Percentiles rank a stretch among this genome's conserved stretches.
Conservation (phyloP, 352 stramenopile species). For the Thraustochytrium striatum region DNA sequence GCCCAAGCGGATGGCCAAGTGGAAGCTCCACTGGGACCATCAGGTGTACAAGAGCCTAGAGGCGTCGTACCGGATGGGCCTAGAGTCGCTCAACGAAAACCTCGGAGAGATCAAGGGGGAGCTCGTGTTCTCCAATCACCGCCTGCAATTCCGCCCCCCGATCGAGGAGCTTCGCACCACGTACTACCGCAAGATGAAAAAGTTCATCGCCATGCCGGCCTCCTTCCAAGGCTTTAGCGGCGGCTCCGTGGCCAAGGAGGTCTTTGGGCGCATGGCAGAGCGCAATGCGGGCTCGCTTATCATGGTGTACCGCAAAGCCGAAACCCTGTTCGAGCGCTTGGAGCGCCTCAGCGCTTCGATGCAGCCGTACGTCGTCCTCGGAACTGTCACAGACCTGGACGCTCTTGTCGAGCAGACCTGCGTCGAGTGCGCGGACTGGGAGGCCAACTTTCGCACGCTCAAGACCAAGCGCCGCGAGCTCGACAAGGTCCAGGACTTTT, state of each 20-base stretch:
- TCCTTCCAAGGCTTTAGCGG: conserved; percentile 73
- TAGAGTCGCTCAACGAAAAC: conserved; percentile 89
- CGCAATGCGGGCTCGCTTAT: conserved; percentile 75
- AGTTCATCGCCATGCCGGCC: conserved; percentile 82
- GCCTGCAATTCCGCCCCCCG: conserved; percentile 77
- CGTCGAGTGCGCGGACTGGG: conserved; percentile 69
- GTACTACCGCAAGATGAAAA: conserved; percentile 91
- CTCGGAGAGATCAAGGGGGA: conserved; percentile 68
- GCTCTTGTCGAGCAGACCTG: conserved; percentile 70
- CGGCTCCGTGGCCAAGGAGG: conserved; percentile 49
- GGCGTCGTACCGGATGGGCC: conserved; percentile 81
- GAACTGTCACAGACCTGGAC: conserved; percentile 64
- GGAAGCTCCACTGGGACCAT: conserved; percentile 86
- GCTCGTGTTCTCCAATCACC: conserved; percentile 30
- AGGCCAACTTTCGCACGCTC: conserved; percentile 81
- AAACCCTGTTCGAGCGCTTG: conserved; percentile 77
- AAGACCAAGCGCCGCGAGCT: conserved; percentile 81
- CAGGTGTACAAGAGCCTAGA: conserved; percentile 92
- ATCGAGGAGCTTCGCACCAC: conserved; percentile 83
- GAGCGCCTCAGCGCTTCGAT: conserved; percentile 70
- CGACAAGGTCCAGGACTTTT: conserved; percentile 79
- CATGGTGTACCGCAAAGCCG: conserved; percentile 80
- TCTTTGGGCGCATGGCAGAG: conserved; percentile 81
- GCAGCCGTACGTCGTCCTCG: conserved; percentile 67
- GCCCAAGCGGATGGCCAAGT: conserved; percentile 72